These are phyloP conservation scores for Rhizoclosmatium globosum DNA, from an alignment of 192 early-diverging fungal genomes.

Conservation along the genomic window DNA sequence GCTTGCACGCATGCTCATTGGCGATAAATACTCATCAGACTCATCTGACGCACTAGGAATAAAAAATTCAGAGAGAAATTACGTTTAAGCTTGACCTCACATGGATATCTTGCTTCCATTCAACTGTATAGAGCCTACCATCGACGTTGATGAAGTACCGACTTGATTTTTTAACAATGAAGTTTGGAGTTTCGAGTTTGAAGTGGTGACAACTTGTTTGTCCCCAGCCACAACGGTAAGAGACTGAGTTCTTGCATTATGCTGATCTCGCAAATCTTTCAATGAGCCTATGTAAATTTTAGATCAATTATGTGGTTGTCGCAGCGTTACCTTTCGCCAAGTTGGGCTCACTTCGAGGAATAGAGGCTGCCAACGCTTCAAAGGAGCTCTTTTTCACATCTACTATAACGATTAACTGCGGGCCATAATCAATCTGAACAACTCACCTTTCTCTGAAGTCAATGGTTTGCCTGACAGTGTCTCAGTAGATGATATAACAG, in stretches of 20 bases:
- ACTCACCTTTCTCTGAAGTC: not conserved
- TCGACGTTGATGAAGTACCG: not conserved
- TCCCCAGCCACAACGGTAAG: no score
- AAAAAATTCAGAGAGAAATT: not conserved
- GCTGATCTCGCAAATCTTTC: no score
- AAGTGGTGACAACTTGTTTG: no score
- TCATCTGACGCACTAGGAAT: conserved; percentile 1
- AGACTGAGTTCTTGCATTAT: no score
- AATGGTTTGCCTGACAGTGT: not conserved
- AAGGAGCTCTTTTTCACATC: not conserved
- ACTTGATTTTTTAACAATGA: no score
- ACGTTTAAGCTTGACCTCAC: not conserved
- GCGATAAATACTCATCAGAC: not conserved
- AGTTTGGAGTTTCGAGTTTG: no score
- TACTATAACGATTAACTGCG: no score
- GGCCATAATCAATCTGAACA: not conserved
- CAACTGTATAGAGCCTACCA: not conserved
- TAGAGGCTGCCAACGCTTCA: not conserved
- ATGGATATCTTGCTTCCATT: conserved; percentile 2
- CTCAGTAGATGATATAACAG: not conserved
- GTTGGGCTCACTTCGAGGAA: conserved; percentile 4
- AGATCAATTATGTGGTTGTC: not conserved
- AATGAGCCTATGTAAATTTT: not conserved
- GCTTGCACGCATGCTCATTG: not conserved
- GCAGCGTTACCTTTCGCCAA: not conserved